Evolutionary conservation across 2,329 filamentous ascomycete species (phyloP), one percentile per base, ranked within the genome.

Genomic region (Capronia epimyces): DNA sequence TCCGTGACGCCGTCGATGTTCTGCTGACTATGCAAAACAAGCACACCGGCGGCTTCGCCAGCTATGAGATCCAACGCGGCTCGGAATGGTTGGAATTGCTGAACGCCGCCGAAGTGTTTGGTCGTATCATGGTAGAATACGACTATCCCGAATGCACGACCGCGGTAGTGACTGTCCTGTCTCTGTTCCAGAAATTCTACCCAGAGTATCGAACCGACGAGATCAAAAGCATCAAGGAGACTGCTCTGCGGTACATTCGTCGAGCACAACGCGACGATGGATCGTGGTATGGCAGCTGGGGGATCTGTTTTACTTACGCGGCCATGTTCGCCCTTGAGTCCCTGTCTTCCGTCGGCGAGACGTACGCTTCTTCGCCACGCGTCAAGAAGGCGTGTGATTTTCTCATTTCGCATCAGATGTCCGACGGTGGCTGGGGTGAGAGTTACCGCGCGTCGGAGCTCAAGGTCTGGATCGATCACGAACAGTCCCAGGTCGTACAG

Each of bases 91-190:
- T 97, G 59, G 93, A 98, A 68, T 77, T 83, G 66, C 79, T 98
- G 37, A 98, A 98, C 64, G 91, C 91, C 0, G 93, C 93, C 1
- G 93, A 98, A 67, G 90, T 98, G 0, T 98, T 98, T 67, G 90
- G 89, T 12, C 80, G 84, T 16, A 98, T 98, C 71, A 98, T 98
- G 93, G 85, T 98, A 47, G 91, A 97, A 65, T 98, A 98, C 67
- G 89, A 95, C 67, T 97, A 98, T 64, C 89, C 91, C 0, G 93
- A 98, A 69, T 98, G 93, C 73, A 98, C 93, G 0, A 97, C 93
- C 2, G 90, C 93, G 1, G 89, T 89, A 24, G 86, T 98, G 2
- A 96, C 88, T 1, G 89, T 87, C 0, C 75, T 98, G 16, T 86
- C 84, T 3, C 75, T 91, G 1, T 97, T 97, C 74, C 80, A 81